A percentile compares a stretch with the other conserved stretches of the same genome.
Conservation (phyloP, 2,329 filamentous ascomycete species). For the Zasmidium angulare region DNA sequence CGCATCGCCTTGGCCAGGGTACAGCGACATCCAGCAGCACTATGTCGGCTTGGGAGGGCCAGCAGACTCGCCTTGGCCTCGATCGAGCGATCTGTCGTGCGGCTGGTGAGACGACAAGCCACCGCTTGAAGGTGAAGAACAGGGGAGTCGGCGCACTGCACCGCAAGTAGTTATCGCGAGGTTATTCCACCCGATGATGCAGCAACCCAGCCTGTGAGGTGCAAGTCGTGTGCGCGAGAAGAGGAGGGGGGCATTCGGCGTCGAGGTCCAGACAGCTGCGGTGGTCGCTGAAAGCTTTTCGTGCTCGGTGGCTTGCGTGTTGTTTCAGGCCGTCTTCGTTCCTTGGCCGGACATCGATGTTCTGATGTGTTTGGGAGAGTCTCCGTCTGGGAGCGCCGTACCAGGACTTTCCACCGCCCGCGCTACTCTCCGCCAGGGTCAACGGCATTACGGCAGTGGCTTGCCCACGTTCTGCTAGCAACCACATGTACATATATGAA, state of each 20-base stretch:
- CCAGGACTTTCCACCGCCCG: neutral
- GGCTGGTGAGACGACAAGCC: conserved; percentile 17
- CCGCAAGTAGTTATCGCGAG: conserved; percentile 3
- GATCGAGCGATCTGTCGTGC: conserved; percentile 21
- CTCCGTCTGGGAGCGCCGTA: neutral
- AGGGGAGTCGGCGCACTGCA: conserved; percentile 11
- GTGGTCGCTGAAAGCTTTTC: neutral
- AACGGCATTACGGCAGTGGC: neutral
- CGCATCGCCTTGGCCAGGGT: conserved; percentile 17
- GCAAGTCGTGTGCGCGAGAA: neutral
- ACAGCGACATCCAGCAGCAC: conserved; percentile 21
- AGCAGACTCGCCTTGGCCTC: conserved; percentile 16
- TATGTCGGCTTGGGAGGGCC: conserved; percentile 13
- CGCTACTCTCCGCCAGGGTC: neutral
- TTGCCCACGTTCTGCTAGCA: neutral
- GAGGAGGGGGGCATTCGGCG: neutral
- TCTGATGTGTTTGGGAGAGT: neutral
- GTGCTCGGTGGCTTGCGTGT: neutral
- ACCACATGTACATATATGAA: neutral
- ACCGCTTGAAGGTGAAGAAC: conserved; percentile 10
- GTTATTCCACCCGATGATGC: conserved; percentile 2
- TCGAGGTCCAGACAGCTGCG: neutral
- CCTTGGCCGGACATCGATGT: neutral
- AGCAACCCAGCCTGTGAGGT: neutral
- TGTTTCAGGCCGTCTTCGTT: neutral